These are phyloP conservation scores for Russula griseocarnosa DNA, from an alignment of 768 basidiomycete species.

Conservation along the genomic window DNA sequence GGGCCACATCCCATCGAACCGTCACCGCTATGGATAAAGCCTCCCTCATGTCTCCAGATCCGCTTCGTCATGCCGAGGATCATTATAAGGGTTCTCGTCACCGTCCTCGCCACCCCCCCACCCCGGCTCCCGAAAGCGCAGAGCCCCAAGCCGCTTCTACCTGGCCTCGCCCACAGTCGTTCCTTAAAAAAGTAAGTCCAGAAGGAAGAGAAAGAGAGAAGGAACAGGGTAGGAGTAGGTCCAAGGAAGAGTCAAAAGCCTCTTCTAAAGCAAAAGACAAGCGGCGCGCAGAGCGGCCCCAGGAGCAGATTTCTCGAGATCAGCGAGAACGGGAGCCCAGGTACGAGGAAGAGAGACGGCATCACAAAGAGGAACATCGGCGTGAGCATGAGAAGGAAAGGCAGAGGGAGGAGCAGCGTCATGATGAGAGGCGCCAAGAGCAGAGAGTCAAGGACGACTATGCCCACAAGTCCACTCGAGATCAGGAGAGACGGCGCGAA, in stretches of 20 bases:
- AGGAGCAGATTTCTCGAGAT: conserved; percentile 27
- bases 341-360: conserved; percentile 24
- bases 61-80: conserved; percentile 16
- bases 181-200: conserved; percentile 30
- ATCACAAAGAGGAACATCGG: conserved; percentile 28
- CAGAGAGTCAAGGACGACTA: conserved; percentile 28
- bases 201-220: conserved; percentile 20
- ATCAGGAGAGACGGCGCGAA: conserved; percentile 25
- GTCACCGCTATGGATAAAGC: conserved; percentile 16
- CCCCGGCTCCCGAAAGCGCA: conserved; percentile 2
- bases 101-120: conserved; percentile 13
- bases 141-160: conserved; percentile 16
- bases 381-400: conserved; percentile 28
- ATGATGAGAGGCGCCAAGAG: conserved; percentile 27
- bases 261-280: conserved; percentile 26
- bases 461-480: conserved; percentile 9
- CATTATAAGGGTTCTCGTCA: conserved; percentile 24
- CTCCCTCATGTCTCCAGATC: conserved; percentile 16
- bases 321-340: conserved; percentile 16
- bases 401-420: conserved; percentile 25
- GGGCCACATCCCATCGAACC: conserved; percentile 14
- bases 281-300: conserved; percentile 26
- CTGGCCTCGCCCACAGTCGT: conserved; percentile 24
- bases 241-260: conserved; percentile 13
- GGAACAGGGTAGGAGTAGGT: conserved; percentile 13